Evolutionary conservation across 73 alveolate species (phyloP).

Genomic region (Symbiodinium pilosum): DNA sequence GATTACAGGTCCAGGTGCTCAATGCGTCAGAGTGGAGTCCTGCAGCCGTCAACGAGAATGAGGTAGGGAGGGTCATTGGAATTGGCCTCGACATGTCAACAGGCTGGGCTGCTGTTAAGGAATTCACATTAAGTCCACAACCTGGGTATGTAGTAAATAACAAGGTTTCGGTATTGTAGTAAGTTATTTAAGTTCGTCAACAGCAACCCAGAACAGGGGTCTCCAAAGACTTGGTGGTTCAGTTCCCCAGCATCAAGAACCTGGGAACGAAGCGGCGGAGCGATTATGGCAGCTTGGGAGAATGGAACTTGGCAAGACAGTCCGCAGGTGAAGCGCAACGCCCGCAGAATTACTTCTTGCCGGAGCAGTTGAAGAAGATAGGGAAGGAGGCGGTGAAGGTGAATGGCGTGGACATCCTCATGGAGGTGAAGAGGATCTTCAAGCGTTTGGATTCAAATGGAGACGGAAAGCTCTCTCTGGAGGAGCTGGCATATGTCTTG

Average conservation of each 20-base stretch:
- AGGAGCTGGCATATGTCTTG: not conserved
- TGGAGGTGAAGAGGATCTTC: not conserved
- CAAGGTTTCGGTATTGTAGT: too few species aligned
- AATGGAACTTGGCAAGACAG: not conserved
- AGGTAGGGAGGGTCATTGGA: not conserved
- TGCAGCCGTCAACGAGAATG: not conserved
- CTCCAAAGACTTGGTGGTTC: not conserved
- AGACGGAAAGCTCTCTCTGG: not conserved
- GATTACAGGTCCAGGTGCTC: not conserved
- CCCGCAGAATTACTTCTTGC: not conserved
- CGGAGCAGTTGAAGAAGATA: not conserved
- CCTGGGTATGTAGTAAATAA: too few species aligned
- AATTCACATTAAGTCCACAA: too few species aligned
- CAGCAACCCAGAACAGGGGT: too few species aligned
- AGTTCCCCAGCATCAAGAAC: not conserved
- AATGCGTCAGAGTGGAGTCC: not conserved
- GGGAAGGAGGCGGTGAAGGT: not conserved
- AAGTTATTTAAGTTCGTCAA: too few species aligned
- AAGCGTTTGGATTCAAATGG: not conserved
- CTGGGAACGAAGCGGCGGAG: not conserved
- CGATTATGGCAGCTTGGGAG: not conserved
- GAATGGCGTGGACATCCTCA: not conserved
- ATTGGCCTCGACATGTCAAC: not conserved
- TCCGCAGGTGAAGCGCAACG: not conserved
- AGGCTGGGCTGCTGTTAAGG: too few species aligned